Base-by-base conservation (phyloP, 2,329 filamentous ascomycete species). In the Elsinoe ampelina region DNA sequence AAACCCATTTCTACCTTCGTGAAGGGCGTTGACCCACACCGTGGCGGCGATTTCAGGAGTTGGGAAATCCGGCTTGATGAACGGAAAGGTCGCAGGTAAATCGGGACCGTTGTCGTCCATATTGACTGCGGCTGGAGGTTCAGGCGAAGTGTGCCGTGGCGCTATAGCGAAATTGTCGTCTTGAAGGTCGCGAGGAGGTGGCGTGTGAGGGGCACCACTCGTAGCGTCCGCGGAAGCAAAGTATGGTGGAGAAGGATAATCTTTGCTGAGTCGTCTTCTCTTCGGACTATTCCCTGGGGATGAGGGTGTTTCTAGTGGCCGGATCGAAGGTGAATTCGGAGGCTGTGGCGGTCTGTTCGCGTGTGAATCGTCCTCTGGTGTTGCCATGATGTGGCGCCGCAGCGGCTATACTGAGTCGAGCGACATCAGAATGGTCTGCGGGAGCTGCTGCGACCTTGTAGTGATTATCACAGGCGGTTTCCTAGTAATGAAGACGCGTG, bases 251-350 rank as follows among this genome's bases (percentile, higher is more conserved):
- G 34, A 52, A 12, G 48, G 48, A 26, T 52, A 34, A 26, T 52
- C 48, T 19, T 39, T 52, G 34, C 48, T 52, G 12, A 52, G 32
- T 38, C 48, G 48, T n/a, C 48, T 36, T 26, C 48, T 52, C 17
- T 52, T 52, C 12, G 48, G 32, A 19, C 19, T 20, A 4, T 52
- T 52, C 34, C 26, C 48, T 39, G 48, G 48, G 3, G 48, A 38
- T 13, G 32, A 39, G n/a, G 48, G 48, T 6, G 19, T 38, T 26
- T 52, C 48, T 19, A 26, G 15, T 34, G 36, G 48, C 8, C 22
- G 32, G 12, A 34, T n/a, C 13, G 35, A 12, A 11, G 48, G 48
- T 26, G 48, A 52, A 26, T 19, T 39, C 12, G 48, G 34, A 22
- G 34, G 34, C 39, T 32, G 32, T 11, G 19, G 32, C 15, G 32